Evolutionary conservation across 2,329 filamentous ascomycete genomes (phyloP).

Genomic region (Aspergillus nomiae): DNA sequence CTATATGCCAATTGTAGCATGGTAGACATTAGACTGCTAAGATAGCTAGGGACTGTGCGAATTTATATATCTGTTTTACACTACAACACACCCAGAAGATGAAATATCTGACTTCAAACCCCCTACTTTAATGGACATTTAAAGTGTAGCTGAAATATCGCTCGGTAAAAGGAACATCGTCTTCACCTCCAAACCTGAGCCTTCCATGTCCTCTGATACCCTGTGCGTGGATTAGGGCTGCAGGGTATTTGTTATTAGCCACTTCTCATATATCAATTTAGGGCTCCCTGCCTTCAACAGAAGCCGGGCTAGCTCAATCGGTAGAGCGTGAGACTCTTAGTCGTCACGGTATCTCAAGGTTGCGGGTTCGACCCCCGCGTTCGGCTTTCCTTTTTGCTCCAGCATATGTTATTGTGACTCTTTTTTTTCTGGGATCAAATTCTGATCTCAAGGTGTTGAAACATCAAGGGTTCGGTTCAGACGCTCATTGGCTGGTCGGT

Average conservation of each 20-base stretch:
- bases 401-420: background rate
- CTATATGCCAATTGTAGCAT: too few species aligned
- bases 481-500: background rate
- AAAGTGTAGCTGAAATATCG: too few species aligned
- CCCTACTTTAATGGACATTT: too few species aligned
- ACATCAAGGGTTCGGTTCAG: background rate
- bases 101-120: too few species aligned
- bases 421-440: background rate
- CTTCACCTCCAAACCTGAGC: too few species aligned
- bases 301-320: slow-evolving; percentile 53
- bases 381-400: slow-evolving; percentile 29
- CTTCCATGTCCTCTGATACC: too few species aligned
- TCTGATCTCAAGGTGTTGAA: background rate
- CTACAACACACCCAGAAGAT: too few species aligned
- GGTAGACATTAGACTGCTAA: too few species aligned
- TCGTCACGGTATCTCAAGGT: slow-evolving; percentile 32
- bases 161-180: too few species aligned
- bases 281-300: slow-evolving; percentile 9
- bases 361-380: slow-evolving; percentile 48
- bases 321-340: slow-evolving; percentile 53
- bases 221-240: background rate
- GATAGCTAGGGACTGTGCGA: too few species aligned
- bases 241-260: background rate
- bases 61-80: too few species aligned
- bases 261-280: background rate